A percentile compares a stretch with the other conserved stretches of the same genome.
phyloP scores from a whole-genome alignment of 2,329 filamentous ascomycete species.

The Bipolaris cookei region DNA sequence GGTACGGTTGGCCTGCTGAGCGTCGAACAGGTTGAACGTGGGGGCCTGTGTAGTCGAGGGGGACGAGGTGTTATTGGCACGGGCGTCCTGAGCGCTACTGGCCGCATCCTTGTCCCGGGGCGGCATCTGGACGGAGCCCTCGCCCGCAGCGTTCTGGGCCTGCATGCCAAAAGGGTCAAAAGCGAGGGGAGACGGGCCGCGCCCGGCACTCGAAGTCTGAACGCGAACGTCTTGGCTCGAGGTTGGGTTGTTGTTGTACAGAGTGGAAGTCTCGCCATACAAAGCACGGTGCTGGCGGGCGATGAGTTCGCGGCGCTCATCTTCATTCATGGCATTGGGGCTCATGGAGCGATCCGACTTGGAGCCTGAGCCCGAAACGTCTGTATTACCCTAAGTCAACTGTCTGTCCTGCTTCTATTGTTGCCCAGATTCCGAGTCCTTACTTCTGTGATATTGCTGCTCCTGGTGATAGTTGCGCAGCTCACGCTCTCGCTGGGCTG shows the following conservation, averaged over 20 bases:
- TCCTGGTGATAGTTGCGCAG: slow-evolving; percentile 99
- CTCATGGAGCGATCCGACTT: slow-evolving; percentile 89
- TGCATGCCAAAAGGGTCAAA: slow-evolving; percentile 73
- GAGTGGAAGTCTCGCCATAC: slow-evolving; percentile 76
- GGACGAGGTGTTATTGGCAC: slow-evolving; percentile 84
- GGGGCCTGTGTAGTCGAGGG: slow-evolving; percentile 70
- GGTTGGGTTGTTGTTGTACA: slow-evolving; percentile 71
- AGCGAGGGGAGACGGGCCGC: slow-evolving; percentile 78
- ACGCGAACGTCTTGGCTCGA: slow-evolving; percentile 70
- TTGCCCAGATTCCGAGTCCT: slow-evolving; percentile 78
- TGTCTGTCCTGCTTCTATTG: slow-evolving; percentile 53
- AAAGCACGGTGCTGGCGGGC: slow-evolving; percentile 93
- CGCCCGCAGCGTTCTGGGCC: slow-evolving; percentile 56
- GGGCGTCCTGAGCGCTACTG: slow-evolving; percentile 64
- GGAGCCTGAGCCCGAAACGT: slow-evolving; percentile 71
- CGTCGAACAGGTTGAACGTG: slow-evolving; percentile 56
- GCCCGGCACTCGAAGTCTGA: slow-evolving; percentile 65
- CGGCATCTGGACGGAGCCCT: slow-evolving; percentile 61
- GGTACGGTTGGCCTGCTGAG: slow-evolving; percentile 75
- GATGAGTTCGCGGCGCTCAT: slow-evolving; percentile 94
- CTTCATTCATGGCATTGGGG: slow-evolving; percentile 87
- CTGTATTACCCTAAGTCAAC: slow-evolving; percentile 68
- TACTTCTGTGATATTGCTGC: slow-evolving; percentile 99
- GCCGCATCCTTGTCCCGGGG: slow-evolving; percentile 55
- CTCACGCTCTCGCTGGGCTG: slow-evolving; percentile 97